Evolutionary conservation across 148 eudicot species (phyloP), one percentile per base, ranked within the genome.

Genomic region (Mesembryanthemum crystallinum): DNA sequence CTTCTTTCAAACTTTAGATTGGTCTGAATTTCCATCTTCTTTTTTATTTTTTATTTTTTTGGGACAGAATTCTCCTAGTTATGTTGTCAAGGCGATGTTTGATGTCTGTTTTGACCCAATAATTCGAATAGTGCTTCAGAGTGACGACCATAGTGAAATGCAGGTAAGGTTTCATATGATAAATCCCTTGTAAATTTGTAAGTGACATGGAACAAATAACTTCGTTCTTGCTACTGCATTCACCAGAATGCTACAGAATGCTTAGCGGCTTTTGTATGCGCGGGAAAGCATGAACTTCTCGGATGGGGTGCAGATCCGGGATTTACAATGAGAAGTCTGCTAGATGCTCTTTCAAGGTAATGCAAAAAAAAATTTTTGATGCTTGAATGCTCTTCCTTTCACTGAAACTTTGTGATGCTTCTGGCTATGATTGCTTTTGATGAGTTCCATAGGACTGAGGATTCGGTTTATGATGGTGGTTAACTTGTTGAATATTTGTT

Each of bases 331-430:
- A 90, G 88, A 88, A 90, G 97, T 79, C 83, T 95, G 83, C 88
- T 95, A 58, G 99, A 95, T 84, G 97, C 95, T 77, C 94, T 90
- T 82, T 92, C 99, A 62, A 89, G 99, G 99, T 95, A 68, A 94
- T 95, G 62, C 61, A 61, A 37, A 33, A 42, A n/a, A 65, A 43
- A 77, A 72, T 65, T 29, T 65, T 21, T 6, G n/a, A 42, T 60
- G 61, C 59, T 59, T 15, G 30, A 74, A 28, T 63, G 59, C n/a
- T 39, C 33, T 60, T 59, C 9, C 1, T 54, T 55, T 32, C 29
- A 0, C 10, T 10, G 24, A 69, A 47, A 28, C 29, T 71, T 55
- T 33, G 30, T n/a, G 49, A 71, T 71, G 30, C 4, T n/a, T n/a
- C n/a, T 33, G 29, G 29, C n/a, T 25, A 33, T 18, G 39, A 11